A percentile compares a stretch with the other conserved stretches of the same genome.
Conservation (phyloP, 2,329 filamentous ascomycete species). For the Pseudogymnoascus sp. region DNA sequence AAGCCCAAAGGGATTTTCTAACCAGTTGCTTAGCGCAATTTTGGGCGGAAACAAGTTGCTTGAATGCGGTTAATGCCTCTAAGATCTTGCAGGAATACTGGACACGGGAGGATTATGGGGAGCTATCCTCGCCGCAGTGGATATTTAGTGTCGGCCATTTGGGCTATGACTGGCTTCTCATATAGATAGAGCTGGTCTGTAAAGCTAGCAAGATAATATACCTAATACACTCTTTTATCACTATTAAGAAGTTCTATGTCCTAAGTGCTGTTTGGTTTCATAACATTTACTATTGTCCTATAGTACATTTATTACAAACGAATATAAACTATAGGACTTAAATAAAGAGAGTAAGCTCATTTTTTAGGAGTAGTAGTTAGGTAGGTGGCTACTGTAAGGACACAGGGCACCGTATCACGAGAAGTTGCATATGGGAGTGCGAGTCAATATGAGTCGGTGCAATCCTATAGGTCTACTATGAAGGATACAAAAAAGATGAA, state of each 20-base stretch:
- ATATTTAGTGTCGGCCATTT: neutral
- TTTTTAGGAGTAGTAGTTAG: no score
- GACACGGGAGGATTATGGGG: constrained; percentile 19
- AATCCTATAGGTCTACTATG: no score
- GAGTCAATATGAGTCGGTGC: no score
- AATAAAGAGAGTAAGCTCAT: neutral
- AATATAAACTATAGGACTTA: neutral
- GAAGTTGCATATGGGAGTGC: no score
- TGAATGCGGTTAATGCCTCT: constrained; percentile 13
- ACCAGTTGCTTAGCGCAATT: neutral
- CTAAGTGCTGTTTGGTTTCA: neutral
- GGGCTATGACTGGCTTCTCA: neutral
- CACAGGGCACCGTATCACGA: no score
- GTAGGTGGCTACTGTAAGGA: no score
- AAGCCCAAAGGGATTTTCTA: constrained; percentile 24
- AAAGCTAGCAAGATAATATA: neutral
- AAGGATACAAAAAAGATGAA: no score
- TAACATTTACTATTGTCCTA: neutral
- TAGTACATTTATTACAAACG: neutral
- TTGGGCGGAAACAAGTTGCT: constrained; percentile 19
- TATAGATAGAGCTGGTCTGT: neutral
- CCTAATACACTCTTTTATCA: neutral
- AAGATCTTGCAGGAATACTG: constrained; percentile 19
- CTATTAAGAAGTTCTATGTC: neutral
- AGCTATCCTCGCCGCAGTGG: neutral